A percentile compares a stretch with the other conserved stretches of the same genome.
Evolutionary conservation across 75 land plant species (phyloP).

Genomic region (Pinus tabuliformis): DNA sequence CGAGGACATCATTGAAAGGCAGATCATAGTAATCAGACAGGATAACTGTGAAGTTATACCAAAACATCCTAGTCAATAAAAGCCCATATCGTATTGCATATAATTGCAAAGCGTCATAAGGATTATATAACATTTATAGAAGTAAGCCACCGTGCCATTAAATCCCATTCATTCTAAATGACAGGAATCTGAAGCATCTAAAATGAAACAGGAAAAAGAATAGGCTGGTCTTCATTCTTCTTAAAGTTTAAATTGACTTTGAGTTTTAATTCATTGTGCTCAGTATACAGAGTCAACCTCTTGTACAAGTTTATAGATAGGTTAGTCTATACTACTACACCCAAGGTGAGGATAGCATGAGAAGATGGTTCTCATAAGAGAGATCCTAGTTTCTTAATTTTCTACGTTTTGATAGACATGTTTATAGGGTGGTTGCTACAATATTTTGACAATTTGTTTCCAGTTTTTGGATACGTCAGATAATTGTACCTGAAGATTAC

Average conservation of each 20-base stretch:
- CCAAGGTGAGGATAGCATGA: background rate
- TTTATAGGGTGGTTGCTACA: background rate
- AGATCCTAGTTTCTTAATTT: background rate
- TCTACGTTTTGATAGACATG: background rate
- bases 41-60: conserved; percentile 50
- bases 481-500: background rate
- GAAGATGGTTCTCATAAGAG: background rate
- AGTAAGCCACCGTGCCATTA: too few relatives aligned
- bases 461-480: background rate
- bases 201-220: background rate
- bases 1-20: conserved; percentile 89
- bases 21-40: conserved; percentile 87
- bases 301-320: background rate
- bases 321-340: background rate
- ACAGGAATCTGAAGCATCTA: background rate
- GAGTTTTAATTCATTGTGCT: background rate
- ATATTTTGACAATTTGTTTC: background rate
- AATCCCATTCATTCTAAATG: background rate
- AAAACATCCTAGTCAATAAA: conserved; percentile 2
- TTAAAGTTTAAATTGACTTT: background rate
- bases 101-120: background rate
- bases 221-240: background rate
- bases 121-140: too few relatives aligned
- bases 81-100: background rate
- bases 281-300: too few relatives aligned